Evolutionary conservation across 257 asterid genomes (phyloP).

Genomic region (Coffea canephora): DNA sequence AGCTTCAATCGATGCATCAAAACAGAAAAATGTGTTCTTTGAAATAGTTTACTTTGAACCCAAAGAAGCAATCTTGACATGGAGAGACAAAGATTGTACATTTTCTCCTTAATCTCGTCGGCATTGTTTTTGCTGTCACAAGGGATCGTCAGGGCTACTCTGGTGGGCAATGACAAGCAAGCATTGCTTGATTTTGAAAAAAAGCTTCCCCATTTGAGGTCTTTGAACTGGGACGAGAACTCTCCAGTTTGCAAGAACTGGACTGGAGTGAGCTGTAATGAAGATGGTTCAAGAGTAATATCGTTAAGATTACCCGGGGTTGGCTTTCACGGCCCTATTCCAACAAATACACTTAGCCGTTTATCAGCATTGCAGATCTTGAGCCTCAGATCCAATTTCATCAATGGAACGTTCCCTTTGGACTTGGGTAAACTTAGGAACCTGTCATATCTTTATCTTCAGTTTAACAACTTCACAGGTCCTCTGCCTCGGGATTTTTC

Average conservation of each 20-base stretch:
- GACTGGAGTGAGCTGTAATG: conserved; percentile 69
- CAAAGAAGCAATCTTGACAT: conserved; percentile 32
- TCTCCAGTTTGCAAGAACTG: conserved; percentile 60
- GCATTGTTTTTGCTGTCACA: conserved; percentile 31
- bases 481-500: conserved; percentile 73
- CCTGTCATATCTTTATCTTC: conserved; percentile 73
- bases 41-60: conserved; percentile 2
- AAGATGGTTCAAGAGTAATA: conserved; percentile 66
- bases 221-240: conserved; percentile 57
- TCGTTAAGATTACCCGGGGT: conserved; percentile 74
- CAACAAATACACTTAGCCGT: conserved; percentile 55
- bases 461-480: conserved; percentile 77
- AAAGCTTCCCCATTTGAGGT: conserved; percentile 48
- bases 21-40: conserved; percentile 9
- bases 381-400: conserved; percentile 93
- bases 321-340: conserved; percentile 79
- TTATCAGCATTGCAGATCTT: conserved; percentile 85
- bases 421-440: conserved; percentile 70
- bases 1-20: conserved; percentile 16
- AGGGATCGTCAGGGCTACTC: conserved; percentile 24
- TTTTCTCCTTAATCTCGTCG: conserved; percentile 33
- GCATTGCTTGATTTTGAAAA: conserved; percentile 69
- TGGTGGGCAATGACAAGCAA: conserved; percentile 57
- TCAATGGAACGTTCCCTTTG: conserved; percentile 65
- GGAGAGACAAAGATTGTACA: conserved; percentile 38